These are phyloP conservation scores for Fistulifera pelliculosa DNA, from an alignment of 108 stramenopile genomes.

Conservation along the genomic window DNA sequence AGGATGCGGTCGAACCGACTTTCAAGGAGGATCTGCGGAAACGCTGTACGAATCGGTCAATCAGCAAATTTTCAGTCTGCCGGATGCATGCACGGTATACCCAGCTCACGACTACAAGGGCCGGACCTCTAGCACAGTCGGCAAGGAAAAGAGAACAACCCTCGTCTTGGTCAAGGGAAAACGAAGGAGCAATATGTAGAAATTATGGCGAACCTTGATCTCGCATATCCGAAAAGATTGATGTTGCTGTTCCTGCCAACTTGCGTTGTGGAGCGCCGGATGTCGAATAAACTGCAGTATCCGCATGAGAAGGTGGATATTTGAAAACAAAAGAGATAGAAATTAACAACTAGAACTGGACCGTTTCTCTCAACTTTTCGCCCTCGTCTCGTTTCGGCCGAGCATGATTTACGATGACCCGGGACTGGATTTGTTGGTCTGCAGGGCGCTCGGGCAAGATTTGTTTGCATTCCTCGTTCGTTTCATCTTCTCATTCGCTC, in stretches of 20 bases:
- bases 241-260: slow-evolving; percentile 79
- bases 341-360: too few species aligned
- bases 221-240: slow-evolving; percentile 78
- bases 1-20: slow-evolving; percentile 84
- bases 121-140: slow-evolving; percentile 50
- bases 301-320: too few species aligned
- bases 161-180: slow-evolving; percentile 50
- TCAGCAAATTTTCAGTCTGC: slow-evolving; percentile 68
- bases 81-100: slow-evolving; percentile 61
- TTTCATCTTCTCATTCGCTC: too few species aligned
- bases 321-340: too few species aligned
- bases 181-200: slow-evolving; percentile 73
- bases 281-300: too few species aligned
- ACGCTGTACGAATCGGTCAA: slow-evolving; percentile 60
- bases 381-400: too few species aligned
- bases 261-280: slow-evolving; percentile 67
- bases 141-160: slow-evolving; percentile 65
- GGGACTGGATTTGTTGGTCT: too few species aligned
- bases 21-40: slow-evolving; percentile 67
- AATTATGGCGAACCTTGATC: slow-evolving; percentile 78
- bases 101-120: slow-evolving; percentile 89
- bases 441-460: too few species aligned
- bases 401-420: too few species aligned
- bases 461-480: too few species aligned
- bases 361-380: too few species aligned